A percentile compares a stretch with the other conserved stretches of the same genome.
Evolutionary conservation across 441 rosid genomes (phyloP).

Genomic region (Populus hybrid): DNA sequence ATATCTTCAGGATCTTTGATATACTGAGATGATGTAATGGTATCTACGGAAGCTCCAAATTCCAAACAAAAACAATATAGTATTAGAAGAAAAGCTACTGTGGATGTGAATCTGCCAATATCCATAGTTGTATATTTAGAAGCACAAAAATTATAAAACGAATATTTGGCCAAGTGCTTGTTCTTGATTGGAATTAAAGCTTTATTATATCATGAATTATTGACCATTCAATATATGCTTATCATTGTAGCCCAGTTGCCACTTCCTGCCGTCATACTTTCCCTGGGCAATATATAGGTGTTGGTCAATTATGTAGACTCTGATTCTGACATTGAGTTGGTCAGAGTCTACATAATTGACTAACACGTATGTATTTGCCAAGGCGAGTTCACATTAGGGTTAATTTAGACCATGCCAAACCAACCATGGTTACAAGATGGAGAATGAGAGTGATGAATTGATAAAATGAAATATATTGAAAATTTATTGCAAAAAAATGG

Average conservation of each 20-base stretch:
- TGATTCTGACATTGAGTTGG: neutral
- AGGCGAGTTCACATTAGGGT: neutral
- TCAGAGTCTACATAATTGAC: neutral
- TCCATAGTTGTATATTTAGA: neutral
- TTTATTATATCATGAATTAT: no score
- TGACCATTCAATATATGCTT: neutral
- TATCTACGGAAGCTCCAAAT: neutral
- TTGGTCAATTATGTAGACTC: neutral
- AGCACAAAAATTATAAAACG: neutral
- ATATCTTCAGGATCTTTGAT: constrained; percentile 10
- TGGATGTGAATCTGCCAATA: neutral
- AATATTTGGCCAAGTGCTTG: neutral
- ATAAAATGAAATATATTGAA: no score
- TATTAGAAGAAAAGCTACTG: neutral
- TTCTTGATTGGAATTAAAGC: neutral
- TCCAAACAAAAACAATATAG: neutral
- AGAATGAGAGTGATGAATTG: no score
- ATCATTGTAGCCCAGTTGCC: neutral
- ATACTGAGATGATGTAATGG: constrained; percentile 5
- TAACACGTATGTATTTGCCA: neutral
- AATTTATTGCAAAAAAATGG: constrained; percentile 34
- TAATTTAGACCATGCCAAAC: no score
- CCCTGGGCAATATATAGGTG: neutral
- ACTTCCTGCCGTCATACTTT: constrained; percentile 35
- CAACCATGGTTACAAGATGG: no score